Evolutionary conservation across 352 stramenopile genomes (phyloP), one percentile per base, ranked within the genome.

Genomic region (Stramenopiles sp.): DNA sequence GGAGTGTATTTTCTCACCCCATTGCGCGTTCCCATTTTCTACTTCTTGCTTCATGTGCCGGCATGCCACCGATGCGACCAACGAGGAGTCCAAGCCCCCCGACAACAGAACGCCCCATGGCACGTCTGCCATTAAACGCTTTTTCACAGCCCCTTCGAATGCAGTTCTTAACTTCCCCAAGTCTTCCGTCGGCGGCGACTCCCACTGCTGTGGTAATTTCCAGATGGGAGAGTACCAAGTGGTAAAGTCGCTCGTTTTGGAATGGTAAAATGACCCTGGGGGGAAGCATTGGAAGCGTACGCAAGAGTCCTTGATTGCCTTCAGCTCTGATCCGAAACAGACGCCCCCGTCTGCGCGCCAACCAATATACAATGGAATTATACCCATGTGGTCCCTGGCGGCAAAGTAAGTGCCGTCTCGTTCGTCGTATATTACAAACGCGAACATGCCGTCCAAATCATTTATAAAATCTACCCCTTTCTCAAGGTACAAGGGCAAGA

Each of bases 51-150:
- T 78, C 68, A 90, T 91, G 78, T 98, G 89, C 63, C 94, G 89
- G 49, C 91, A 86, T 18, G 93, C 95, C 77, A 98, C 95, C 4
- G 91, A 95, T 49, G 93, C 94, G 25, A 98, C 94, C 49, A 99
- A 86, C 18, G 92, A 98, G 53, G 93, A 98, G 82, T 99, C 95
- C 30, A 99, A 84, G 4, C 95, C 94, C 71, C 94, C 95, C 3
- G 89, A 97, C 18, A 99, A 89, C 76, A 99, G 82, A 36, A 99
- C 93, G 74, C 95, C 95, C 94, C 93, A 98, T 34, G 94, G 94
- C 33, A 98, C 94, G 78, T 99, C 95, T 4, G 92, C 94, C 94
- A 98, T 99, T 92, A 98, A 98, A 74, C 93, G 88, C 73, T 92
- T 85, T 77, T 89, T 94, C 30, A 98, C 94, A 1, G 94, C 83